These are phyloP conservation scores for Rostrohypoxylon terebratum DNA, from an alignment of 495 filamentous ascomycete species.

Conservation along the genomic window DNA sequence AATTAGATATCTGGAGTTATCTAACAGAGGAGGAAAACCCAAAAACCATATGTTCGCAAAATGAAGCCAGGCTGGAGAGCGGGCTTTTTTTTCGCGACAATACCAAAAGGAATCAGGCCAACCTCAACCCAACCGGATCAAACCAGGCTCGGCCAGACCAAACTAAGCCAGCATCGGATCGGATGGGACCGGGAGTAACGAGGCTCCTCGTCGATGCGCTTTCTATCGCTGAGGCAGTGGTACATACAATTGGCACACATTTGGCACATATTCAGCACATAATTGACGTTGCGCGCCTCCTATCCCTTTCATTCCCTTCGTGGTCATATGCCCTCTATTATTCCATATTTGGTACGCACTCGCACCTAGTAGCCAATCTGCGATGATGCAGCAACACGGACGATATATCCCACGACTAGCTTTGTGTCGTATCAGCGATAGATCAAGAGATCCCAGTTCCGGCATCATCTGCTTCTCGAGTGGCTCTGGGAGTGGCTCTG, in stretches of 20 bases:
- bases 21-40: background rate
- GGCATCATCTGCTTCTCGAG: conserved; percentile 21
- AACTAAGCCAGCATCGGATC: background rate
- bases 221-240: background rate
- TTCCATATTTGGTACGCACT: background rate
- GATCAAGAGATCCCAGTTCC: background rate
- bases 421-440: conserved; percentile 10
- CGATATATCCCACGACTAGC: conserved; percentile 7
- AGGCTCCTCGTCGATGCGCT: background rate
- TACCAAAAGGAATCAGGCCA: conserved; percentile 1
- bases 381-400: background rate
- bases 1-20: background rate
- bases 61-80: background rate
- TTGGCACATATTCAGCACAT: background rate
- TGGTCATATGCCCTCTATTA: conserved; percentile 19
- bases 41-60: background rate
- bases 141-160: background rate
- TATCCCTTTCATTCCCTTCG: background rate
- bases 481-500: background rate
- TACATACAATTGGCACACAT: background rate
- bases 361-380: background rate
- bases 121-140: background rate
- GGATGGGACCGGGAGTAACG: background rate
- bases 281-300: background rate
- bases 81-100: background rate